Base-by-base conservation (phyloP, 2,329 filamentous ascomycete species). In the Neopestalotiopsis sp. region DNA sequence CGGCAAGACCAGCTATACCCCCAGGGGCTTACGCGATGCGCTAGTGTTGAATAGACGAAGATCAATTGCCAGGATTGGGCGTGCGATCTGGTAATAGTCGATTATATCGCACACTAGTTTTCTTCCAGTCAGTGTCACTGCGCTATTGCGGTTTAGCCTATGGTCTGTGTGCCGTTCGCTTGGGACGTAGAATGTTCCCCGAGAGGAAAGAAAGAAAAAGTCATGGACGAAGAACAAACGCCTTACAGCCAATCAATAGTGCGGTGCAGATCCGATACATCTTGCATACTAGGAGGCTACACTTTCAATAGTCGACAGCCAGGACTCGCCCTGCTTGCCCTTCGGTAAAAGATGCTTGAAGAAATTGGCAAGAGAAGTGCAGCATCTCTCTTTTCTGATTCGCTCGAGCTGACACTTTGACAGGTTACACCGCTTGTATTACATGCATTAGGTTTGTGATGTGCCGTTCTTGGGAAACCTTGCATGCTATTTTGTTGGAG, bases 41-140 rank as follows among this genome's bases (percentile, higher is more conserved):
- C 45, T 52, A 52, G 45, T 52, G 45, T 7, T 17, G 17, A n/a
- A 52, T 52, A 52, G 45, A 17, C 14, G 45, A 20, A 20, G 45
- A 52, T 52, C 45, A 52, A 52, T 52, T 52, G n/a, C 45, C 45
- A 52, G n/a, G 45, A 52, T 52, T 52, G 45, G 45, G 14, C 45
- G 17, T 52, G 45, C 45, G 45, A 52, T 52, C 45, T 52, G 45
- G 45, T 52, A 52, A 52, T 52, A 52, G 45, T 52, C 45, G 45
- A 52, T 52, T 52, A 52, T 52, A 52, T 52, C 45, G 45, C 34
- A 52, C 45, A n/a, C n/a, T 52, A 52, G 45, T 20, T 17, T 17
- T 49, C n/a, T 13, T 13, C 17, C 9, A n/a, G 17, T 52, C 45
- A 17, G n/a, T 17, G 17, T 52, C 45, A 52, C 45, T 52, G n/a